Evolutionary conservation across 768 basidiomycete genomes (phyloP), one percentile per base, ranked within the genome.

Genomic region (Lactarius sanguifluus): DNA sequence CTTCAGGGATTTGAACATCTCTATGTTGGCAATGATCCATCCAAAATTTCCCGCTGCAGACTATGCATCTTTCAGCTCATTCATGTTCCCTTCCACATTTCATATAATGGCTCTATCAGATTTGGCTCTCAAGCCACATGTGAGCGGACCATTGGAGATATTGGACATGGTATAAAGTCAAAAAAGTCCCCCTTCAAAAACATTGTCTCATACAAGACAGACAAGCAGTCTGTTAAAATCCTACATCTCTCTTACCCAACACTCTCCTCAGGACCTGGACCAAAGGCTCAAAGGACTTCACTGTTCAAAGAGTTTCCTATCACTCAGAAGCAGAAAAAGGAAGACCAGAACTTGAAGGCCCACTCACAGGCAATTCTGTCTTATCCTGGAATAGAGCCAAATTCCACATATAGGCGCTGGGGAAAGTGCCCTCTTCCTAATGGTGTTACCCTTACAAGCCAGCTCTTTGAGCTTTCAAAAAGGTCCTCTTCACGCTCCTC

Each of bases 181-280:
- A 30, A 30, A 30, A 30, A 30, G 28, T 30, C 28, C 28, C 28
- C 28, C 28, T 30, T 30, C 28, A 30, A 30, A 30, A 30, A 30
- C 28, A 30, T 30, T 30, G 28, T 30, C 28, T 30, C 28, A 30
- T 30, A 30, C 28, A 30, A 30, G 28, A 30, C 28, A 30, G 28
- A 30, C 3, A 30, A 30, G 28, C 28, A 30, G 28, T 30, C 28
- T 30, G 59, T 28, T 28, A 43, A 9, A 20, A 25, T 20, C 20
- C n/a, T 43, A 61, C 45, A 28, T 40, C 30, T 38, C 40, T 9
- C 28, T 30, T 20, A 61, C n/a, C 28, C 59, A 61, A 28, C 7
- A 25, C 41, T 43, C 43, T 40, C 20, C 25, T 25, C 43, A 78
- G 75, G 77, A 23, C 18, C 59, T 41, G 12, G n/a, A 47, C n/a